Evolutionary conservation across 495 filamentous ascomycete species (phyloP), one percentile per base, ranked within the genome.

Genomic region (Penicillium bialowiezense): DNA sequence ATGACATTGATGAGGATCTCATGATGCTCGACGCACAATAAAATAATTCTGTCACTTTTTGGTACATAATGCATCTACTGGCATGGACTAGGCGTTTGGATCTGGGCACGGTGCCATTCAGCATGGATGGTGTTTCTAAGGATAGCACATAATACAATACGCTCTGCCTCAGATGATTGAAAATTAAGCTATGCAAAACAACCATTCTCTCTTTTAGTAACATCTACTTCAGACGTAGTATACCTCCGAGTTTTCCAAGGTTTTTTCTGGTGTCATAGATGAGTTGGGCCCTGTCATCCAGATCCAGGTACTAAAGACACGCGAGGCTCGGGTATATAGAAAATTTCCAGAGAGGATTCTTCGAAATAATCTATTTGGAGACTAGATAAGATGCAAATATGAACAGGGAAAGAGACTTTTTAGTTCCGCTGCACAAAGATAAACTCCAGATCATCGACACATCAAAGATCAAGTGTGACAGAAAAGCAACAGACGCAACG

Each of bases 21-120:
- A 70, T 74, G 59, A 82, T 86, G 82, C 79, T 85, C 64, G 81
- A 85, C 54, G 70, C 84, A n/a, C 70, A 79, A 50, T 73, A 51
- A 60, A 42, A 40, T 9, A 38, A 34, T 24, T 48, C 43, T 23
- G 40, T 50, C 33, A 32, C 51, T 48, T 17, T 9, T 32, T n/a
- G 28, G 17, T 47, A 48, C 7, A 51, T 51, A 41, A 10, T 33
- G 23, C 44, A 23, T 23, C 31, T 34, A 44, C 29, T 34, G 44
- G 33, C 42, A 47, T 55, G 29, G 29, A 23, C 19, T 21, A 32
- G 58, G 51, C 59, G 51, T 62, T 59, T 56, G 20, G 45, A 44
- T 42, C 48, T 34, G 33, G 50, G 52, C 43, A 52, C 41, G 21
- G 38, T 43, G 50, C 43, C 15, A 37, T 51, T 24, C 50, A 54